Percentiles rank a stretch among this genome's conserved stretches.
Conservation (phyloP, 2,329 filamentous ascomycete genomes). For the Diaporthe ampelina region DNA sequence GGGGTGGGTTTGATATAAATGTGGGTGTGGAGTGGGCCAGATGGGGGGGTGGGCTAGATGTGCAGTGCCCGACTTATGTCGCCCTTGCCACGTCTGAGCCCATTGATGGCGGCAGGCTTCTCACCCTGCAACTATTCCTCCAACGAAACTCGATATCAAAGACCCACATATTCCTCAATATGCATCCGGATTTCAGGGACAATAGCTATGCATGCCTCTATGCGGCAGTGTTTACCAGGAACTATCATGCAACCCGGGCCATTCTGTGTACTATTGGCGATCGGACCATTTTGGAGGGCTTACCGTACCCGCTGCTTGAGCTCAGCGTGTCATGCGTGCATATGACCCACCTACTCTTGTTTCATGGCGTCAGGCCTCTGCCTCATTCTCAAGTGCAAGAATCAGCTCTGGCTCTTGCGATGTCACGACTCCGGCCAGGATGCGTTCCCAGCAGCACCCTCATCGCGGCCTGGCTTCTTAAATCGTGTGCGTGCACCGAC, state of each 20-base stretch:
- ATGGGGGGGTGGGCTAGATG: too few relatives aligned
- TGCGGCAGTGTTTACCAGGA: slow-evolving; percentile 3
- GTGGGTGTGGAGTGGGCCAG: too few relatives aligned
- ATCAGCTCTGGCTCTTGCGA: not conserved
- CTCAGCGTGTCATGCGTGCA: slow-evolving; percentile 1
- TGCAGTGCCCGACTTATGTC: not conserved
- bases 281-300: not conserved
- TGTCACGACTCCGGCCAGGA: slow-evolving; percentile 9
- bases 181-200: not conserved
- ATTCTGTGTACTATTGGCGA: not conserved
- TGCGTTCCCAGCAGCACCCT: slow-evolving; percentile 5
- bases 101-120: slow-evolving; percentile 5
- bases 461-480: not conserved
- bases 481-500: not conserved
- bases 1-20: too few relatives aligned
- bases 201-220: slow-evolving; percentile 2
- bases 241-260: not conserved
- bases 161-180: not conserved
- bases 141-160: not conserved
- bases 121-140: slow-evolving; percentile 6
- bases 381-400: not conserved
- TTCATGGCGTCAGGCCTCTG: not conserved
- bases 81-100: not conserved
- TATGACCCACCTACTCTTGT: not conserved
- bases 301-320: slow-evolving; percentile 9